Base-by-base conservation (phyloP, 116 monocot species). In the Papilionanthe hybrid region DNA sequence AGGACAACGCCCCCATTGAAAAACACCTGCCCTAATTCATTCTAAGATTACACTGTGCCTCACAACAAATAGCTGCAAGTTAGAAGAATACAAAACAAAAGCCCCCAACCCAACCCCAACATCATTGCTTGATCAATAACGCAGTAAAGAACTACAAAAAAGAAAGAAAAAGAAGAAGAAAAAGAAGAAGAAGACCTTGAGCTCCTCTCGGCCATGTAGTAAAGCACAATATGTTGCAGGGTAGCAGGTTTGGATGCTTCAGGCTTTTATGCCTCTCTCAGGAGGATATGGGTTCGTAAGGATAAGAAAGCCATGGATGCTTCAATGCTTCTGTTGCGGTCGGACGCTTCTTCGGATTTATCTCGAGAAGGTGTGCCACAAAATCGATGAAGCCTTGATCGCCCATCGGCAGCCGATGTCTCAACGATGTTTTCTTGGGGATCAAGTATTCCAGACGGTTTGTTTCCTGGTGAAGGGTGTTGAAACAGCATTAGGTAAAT, bases 211-310 rank as follows among this genome's bases (percentile, higher is more conserved):
- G 53, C 9, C 11, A 49, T 11, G 49, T 1, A 49, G 49, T 49
- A 12, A 3, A 15, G 53, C 53, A 53, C 53, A 53, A 4, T 66
- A 79, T 49, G 49, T 37, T 47, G 72, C 37, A 19, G 25, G 5
- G 74, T 56, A n/a, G 23, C 79, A 11, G 22, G 76, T 23, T 23
- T 75, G 29, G 80, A 12, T 60, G 60, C 53, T 60, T 60, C n/a
- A 15, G 53, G 53, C 22, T 25, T 60, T 8, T 60, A 22, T 60
- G 5, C 4, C 2, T 48, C 5, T 12, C 20, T 94, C 83, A 98
- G 37, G 94, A 98, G 30, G 98, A 98, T 80, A 98, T 98, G 25
- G 98, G 98, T 84, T 94, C 98, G 49, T 98, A 98, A 53, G 98
- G 98, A 77, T 86, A 93, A 41, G 98, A 93, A 10, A 98, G 85